Base-by-base conservation (phyloP, 2,329 filamentous ascomycete genomes). In the Neofusicoccum sp. region DNA sequence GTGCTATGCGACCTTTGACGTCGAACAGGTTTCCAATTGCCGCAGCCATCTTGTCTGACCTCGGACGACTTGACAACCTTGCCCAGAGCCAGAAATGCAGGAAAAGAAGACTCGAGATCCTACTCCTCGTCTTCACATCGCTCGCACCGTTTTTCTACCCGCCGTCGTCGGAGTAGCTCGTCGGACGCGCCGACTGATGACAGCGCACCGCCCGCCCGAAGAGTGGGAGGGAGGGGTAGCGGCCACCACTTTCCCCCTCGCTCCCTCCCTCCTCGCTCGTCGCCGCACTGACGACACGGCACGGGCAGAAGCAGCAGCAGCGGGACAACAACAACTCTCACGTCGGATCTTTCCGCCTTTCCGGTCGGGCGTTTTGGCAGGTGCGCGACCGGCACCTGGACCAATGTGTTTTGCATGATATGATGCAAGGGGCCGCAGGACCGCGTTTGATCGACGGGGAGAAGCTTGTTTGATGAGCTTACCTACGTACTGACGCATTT, bases 1-100 rank as follows among this genome's bases (percentile, higher is more conserved):
- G 44, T n/a, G 64, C 61, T 8, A 65, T 62, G 36, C 62, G 58
- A 29, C 61, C 64, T 43, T 64, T 65, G 39, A 64, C 61, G 14
- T 62, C 45, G 31, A 65, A 64, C 16, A 65, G 41, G 12, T 49
- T 48, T 7, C 58, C 54, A 29, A 61, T 61, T 41, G 16, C 34
- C 14, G 44, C 41, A 28, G 56, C 44, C 54, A 58, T 58, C 16
- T 47, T 28, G 6, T 29, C 36, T 2, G 31, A 36, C 4, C 22
- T 22, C 22, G 22, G 5, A 33, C 2, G n/a, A n/a, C 9, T 5
- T 8, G 11, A 5, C 37, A 11, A 16, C 33, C 8, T 16, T 5
- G 37, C 12, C 5, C 29, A 33, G 12, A 29, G 12, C 44, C 6
- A 37, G 22, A 22, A n/a, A 36, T 37, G 29, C 7, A 3, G 36